Base-by-base conservation (phyloP, 1,284 basidiomycete genomes). In the Apiotrichum gracile region DNA sequence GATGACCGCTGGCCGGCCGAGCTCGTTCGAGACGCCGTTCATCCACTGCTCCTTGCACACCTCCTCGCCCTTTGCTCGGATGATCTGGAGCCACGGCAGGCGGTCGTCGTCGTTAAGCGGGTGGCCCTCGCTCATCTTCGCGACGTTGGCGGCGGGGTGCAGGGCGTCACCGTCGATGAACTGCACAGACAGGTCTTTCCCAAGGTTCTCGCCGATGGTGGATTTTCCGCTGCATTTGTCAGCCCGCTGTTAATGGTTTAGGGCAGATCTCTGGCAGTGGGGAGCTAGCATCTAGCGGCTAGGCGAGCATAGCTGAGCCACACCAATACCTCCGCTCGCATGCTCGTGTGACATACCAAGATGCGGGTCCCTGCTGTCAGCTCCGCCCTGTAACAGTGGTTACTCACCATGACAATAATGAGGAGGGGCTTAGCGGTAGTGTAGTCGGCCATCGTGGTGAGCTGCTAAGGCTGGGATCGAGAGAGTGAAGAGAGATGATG, bases 131-230 rank as follows among this genome's bases (percentile, higher is more conserved):
- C 84, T 80, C 92, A 97, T 97, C 79, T 97, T 97, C 29, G 81
- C 85, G 42, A 96, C 82, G 72, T 96, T 96, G 7, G 80, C 71
- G 14, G 78, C 66, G 0, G 92, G 88, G 69, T 97, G 93, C 34
- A 97, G 79, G 57, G 88, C 85, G 70, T 97, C 93, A 35, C 88
- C 93, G 67, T 97, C 93, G 57, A 91, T 78, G 75, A 90, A 94
- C 0, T 90, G 84, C 53, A 89, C 65, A 9, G 70, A 70, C 51
- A 92, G 79, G 16, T 78, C 76, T 34, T 75, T 64, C 14, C 87
- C 81, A 25, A 94, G 77, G 4, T 83, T 82, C 4, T 68, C 61
- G 0, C 87, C 91, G 10, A 94, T 79, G 0, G 91, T 94, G 4
- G 88, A 87, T 74, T 96, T 96, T n/a, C 92, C 91, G 39, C 87